phyloP scores from a whole-genome alignment of 176 grass and related monocot genomes.

The Areca catechu region DNA sequence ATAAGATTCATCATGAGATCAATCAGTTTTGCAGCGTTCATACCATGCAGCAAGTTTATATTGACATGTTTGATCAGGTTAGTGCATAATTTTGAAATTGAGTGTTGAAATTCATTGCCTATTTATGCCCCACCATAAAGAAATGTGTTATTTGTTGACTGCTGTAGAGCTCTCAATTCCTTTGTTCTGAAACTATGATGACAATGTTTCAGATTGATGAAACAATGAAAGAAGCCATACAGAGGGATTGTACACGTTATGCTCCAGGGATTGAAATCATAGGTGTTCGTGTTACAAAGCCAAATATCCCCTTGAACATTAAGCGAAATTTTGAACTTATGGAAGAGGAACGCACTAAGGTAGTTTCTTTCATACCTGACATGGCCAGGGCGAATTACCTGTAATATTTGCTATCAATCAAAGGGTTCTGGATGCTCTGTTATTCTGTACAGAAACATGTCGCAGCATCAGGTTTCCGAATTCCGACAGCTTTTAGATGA shows the following conservation, averaged over 20 bases:
- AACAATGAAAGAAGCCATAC: constrained; percentile 98
- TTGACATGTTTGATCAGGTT: constrained; percentile 99
- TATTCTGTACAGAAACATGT: too few species aligned
- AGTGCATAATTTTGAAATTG: not conserved
- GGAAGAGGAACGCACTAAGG: constrained; percentile 99
- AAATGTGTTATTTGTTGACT: too few species aligned
- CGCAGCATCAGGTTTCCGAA: too few species aligned
- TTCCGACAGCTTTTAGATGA: too few species aligned
- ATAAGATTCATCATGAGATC: constrained; percentile 99
- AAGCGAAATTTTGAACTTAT: constrained; percentile 96
- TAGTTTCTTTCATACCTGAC: constrained; percentile 16
- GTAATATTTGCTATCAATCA: too few species aligned
- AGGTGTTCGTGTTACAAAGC: constrained; percentile 87
- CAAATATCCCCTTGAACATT: constrained; percentile 80
- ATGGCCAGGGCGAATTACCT: not conserved
- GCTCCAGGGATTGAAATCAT: constrained; percentile 99
- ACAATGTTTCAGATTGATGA: constrained; percentile 73
- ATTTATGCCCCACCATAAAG: too few species aligned
- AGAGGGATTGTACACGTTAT: constrained; percentile 88
- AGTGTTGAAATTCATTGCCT: too few species aligned
- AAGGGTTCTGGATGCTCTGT: too few species aligned
- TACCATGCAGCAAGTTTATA: constrained; percentile 95
- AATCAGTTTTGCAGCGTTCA: constrained; percentile 99
- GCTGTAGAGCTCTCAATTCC: too few species aligned
- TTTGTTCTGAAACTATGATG: too few species aligned